These are phyloP conservation scores for Pleurotus tuber-regium DNA, from an alignment of 768 basidiomycete genomes.

Conservation along the genomic window DNA sequence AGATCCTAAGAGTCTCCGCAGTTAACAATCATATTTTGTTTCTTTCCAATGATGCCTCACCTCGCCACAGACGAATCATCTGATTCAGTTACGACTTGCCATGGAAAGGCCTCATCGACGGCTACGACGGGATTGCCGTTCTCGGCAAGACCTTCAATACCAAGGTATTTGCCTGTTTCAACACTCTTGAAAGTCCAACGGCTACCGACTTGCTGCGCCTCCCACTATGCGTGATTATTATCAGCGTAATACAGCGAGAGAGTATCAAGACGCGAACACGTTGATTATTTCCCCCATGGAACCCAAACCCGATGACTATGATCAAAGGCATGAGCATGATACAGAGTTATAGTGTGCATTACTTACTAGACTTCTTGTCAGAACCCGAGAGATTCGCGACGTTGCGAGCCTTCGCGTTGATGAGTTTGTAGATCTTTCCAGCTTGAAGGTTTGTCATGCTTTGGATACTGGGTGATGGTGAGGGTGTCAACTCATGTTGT, in stretches of 20 bases:
- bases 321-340: not conserved
- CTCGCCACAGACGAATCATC: no score
- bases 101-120: constrained; percentile 32
- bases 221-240: no score
- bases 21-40: no score
- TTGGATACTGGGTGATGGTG: no score
- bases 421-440: constrained; percentile 42
- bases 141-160: constrained; percentile 29
- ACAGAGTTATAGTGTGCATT: not conserved
- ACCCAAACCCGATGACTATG: constrained; percentile 53
- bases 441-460: constrained; percentile 23
- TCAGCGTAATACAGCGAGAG: not conserved
- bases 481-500: no score
- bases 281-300: constrained; percentile 46
- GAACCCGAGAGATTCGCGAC: constrained; percentile 54
- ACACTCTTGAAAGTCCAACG: constrained; percentile 43
- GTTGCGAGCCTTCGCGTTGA: constrained; percentile 50
- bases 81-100: no score
- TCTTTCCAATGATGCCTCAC: no score
- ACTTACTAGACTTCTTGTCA: constrained; percentile 46
- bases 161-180: constrained; percentile 39
- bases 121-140: constrained; percentile 44
- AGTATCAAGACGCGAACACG: constrained; percentile 20
- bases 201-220: constrained; percentile 33
- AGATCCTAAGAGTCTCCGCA: no score